phyloP scores from a whole-genome alignment of 768 basidiomycete species.

The Pisolithus tinctorius region DNA sequence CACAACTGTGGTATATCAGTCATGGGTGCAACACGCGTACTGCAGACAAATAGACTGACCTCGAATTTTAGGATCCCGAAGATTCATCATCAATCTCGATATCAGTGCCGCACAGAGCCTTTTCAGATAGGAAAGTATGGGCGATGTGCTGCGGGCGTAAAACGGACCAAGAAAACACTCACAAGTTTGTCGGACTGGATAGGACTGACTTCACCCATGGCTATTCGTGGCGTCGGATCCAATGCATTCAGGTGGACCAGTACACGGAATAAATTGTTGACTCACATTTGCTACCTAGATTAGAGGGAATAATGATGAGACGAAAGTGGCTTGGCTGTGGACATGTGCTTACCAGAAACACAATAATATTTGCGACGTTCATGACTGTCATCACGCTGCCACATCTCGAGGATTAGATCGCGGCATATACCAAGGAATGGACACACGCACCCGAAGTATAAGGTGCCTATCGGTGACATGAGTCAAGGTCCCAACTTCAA shows the following conservation, averaged over 20 bases:
- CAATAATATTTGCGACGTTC: conserved; percentile 1
- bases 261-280: not conserved
- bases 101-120: conserved; percentile 2
- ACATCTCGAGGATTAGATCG: not conserved
- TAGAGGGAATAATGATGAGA: not conserved
- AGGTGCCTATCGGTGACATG: not conserved
- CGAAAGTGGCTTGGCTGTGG: not conserved
- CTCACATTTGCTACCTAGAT: not conserved
- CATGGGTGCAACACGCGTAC: not conserved
- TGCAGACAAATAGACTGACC: not conserved
- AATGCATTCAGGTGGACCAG: not conserved
- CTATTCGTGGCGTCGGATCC: not conserved
- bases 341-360: not conserved
- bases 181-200: not conserved
- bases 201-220: not conserved
- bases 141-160: not conserved
- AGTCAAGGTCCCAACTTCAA: not conserved
- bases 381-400: conserved; percentile 1
- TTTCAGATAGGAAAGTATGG: not conserved
- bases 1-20: not conserved
- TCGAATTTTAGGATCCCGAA: conserved; percentile 1
- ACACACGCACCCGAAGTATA: not conserved
- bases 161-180: not conserved
- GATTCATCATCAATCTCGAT: conserved; percentile 4
- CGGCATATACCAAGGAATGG: not conserved